Evolutionary conservation across 116 monocot genomes (phyloP), one percentile per base, ranked within the genome.

Genomic region (Posidonia oceanica): DNA sequence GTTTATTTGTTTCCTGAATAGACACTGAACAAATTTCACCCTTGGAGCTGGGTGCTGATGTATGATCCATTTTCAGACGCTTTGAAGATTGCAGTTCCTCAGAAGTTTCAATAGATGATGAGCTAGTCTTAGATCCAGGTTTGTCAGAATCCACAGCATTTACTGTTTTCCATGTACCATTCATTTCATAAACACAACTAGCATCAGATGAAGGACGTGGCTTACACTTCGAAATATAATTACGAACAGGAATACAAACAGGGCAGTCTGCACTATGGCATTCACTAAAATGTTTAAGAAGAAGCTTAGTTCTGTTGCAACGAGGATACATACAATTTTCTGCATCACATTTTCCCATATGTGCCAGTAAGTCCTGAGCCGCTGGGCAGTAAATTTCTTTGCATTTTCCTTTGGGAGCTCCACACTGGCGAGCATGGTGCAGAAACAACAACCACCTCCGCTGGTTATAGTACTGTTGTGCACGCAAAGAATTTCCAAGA

Each of bases 401-500:
- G 59, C 99, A 99, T 64, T 73, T 64, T 37, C 93, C 90, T 66
- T 73, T 69, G 21, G 85, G 82, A 65, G 72, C 74, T 15, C 82
- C 36, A 79, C 99, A 99, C 36, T 59, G 71, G 39, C 80, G 82
- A 61, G 99, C 84, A 88, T 99, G 94, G 40, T 77, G 66, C 62
- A 99, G 60, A 78, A 91, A 78, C 61, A 99, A 71, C 38, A 99
- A 52, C 90, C 87, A 90, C 66, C 80, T 88, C 39, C n/a, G 64
- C 72, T 93, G 93, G 36, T 86, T 88, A 14, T 23, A 12, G 72
- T 85, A 84, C 39, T 84, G 61, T 42, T 48, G 36, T 67, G 79
- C 69, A 29, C 67, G 68, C 37, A 54, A 75, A 23, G 79, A 54
- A 20, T 77, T 80, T 71, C 71, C 79, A 66, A 36, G 42, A 72